Evolutionary conservation across 225 moss, liverwort and hornwort genomes (phyloP), one percentile per base, ranked within the genome.

Genomic region (Rhytidiadelphus loreus): DNA sequence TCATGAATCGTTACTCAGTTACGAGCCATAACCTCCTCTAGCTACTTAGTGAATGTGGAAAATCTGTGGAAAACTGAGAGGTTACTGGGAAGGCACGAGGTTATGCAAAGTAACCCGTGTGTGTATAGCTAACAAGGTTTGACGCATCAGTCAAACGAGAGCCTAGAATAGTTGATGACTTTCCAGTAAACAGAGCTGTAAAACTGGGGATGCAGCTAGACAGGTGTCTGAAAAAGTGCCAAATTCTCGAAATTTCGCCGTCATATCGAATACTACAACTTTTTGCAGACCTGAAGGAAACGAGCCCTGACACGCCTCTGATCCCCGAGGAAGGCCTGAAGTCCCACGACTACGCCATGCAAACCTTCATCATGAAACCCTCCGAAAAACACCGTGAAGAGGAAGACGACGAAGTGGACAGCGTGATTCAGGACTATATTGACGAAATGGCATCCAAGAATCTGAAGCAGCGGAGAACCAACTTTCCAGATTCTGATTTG

Each of bases 311-410:
- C 12, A 84, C 39, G 75, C 86, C 88, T 64, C 90, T 90, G 41
- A 84, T 90, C 61, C 74, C 46, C 35, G 85, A 89, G 48, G 77
- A 90, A 16, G 26, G 61, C 23, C 26, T 77, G 52, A 81, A 85
- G 82, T 90, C 92, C 60, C 41, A 87, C 29, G 90, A 89, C 46
- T 92, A 75, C 50, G 85, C 84, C 23, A 16, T 92, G 87, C 89
- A 87, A 77, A 62, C 87, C 16, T 90, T 89, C 57, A 87, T 56
- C 10, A 87, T 62, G 90, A 87, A 46, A 33, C 57, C 87, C 29
- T 59, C 81, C 9, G 56, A 48, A n/a, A 46, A 63, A 12, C 13
- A 29, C 33, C 35, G 18, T 30, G n/a, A 44, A 23, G 58, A 82
- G 14, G 89, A 87, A 25, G 77, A n/a, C 24, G 86, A 57, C 5